These are phyloP conservation scores for Trifolium dubium DNA, from an alignment of 306 rosid genomes.

Conservation along the genomic window DNA sequence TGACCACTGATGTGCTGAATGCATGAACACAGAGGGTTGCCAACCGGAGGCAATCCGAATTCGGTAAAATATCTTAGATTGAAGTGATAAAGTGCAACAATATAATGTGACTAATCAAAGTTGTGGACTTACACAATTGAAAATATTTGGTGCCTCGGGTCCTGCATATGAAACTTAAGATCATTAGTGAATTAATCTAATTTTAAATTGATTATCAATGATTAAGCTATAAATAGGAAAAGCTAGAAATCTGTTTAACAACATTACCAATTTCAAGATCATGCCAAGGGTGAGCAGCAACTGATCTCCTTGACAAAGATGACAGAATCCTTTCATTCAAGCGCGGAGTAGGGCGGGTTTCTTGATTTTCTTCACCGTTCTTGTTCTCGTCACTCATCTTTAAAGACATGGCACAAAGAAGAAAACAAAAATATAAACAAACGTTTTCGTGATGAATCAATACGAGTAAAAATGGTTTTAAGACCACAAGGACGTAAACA, in stretches of 20 bases:
- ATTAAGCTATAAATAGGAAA: background rate
- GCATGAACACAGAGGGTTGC: background rate
- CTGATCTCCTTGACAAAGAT: constrained; percentile 85
- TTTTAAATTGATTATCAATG: constrained; percentile 17
- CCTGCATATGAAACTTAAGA: constrained; percentile 60
- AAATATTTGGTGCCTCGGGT: constrained; percentile 75
- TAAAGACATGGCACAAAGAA: constrained; percentile 15
- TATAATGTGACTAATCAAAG: background rate
- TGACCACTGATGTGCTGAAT: background rate
- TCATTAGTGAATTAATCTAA: constrained; percentile 29
- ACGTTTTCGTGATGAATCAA: background rate
- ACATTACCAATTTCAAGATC: constrained; percentile 93
- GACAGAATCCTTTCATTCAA: constrained; percentile 96
- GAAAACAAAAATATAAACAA: background rate
- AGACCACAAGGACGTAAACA: constrained; percentile 18
- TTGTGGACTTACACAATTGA: constrained; percentile 71
- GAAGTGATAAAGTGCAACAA: background rate
- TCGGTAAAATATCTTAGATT: background rate
- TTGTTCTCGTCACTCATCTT: constrained; percentile 58
- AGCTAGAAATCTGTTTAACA: background rate
- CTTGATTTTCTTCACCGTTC: constrained; percentile 15
- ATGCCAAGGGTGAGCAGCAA: constrained; percentile 99
- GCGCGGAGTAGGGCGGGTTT: constrained; percentile 49
- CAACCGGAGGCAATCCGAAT: background rate
- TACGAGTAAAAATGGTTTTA: background rate